Evolutionary conservation across 768 basidiomycete species (phyloP), one percentile per base, ranked within the genome.

Genomic region (Lactarius vividus): DNA sequence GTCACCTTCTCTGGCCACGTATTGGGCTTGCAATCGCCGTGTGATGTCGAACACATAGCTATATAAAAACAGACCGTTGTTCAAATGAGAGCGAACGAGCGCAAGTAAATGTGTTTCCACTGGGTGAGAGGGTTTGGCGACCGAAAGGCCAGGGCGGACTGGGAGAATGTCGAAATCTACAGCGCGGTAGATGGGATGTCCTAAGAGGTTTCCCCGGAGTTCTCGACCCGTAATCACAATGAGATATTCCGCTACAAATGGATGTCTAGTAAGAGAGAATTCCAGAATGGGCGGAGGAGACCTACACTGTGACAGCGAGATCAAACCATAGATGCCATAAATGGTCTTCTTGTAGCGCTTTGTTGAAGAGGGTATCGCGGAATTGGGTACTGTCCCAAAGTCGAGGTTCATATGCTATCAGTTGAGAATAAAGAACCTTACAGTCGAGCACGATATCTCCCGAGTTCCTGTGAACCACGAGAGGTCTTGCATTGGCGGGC

Each of bases 31-130:
- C 64, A 98, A 76, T 54, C 91, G 82, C 62, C 89, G 85, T 15
- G 97, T 96, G 70, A 99, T 74, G 75, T 98, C 94, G 83, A 87
- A 96, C 2, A 82, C 85, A 75, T 98, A 97, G 68, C 91, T 92
- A 78, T 94, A 97, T 73, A 95, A 82, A 74, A 98, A 92, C 59
- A 82, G 81, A n/a, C 93, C 92, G 20, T 83, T 79, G 61, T 82
- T 80, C 23, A 98, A 79, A 75, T 98, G 96, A 40, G 89, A 88
- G 67, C 89, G 88, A 62, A 98, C 86, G 35, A 98, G 88, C 3
- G 87, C 88, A 46, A 98, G 79, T 5, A 98, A 80, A 74, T 96
- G 92, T 15, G 87, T 84, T 79, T 99, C 97, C 28, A 94, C 88
- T 3, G 91, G 88, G 75, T 94, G 89, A 7, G 91, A 87, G 57